phyloP scores from a whole-genome alignment of 108 stramenopile genomes.

The Nitzschia sp. region DNA sequence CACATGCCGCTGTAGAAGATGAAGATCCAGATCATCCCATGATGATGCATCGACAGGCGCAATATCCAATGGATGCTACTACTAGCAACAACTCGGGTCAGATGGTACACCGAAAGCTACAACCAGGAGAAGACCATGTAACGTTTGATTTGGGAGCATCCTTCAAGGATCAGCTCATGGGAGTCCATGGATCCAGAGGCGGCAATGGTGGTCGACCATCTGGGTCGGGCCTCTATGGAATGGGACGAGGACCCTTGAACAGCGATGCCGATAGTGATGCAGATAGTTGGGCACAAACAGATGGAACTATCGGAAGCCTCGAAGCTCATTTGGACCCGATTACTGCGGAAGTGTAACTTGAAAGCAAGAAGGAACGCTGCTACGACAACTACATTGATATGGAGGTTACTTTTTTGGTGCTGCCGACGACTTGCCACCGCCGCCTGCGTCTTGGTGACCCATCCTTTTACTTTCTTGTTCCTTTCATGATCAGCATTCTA shows the following conservation, averaged over 20 bases:
- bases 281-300: slow-evolving; percentile 56
- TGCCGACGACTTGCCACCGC: background rate
- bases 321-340: slow-evolving; percentile 49
- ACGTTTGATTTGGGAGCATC: slow-evolving; percentile 30
- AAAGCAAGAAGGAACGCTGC: too few relatives aligned
- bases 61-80: background rate
- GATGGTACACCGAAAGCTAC: background rate
- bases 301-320: slow-evolving; percentile 53
- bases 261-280: slow-evolving; percentile 22
- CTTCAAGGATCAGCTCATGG: slow-evolving; percentile 33
- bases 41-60: background rate
- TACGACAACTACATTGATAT: too few relatives aligned
- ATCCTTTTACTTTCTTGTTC: background rate
- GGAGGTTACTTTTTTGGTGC: too few relatives aligned
- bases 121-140: slow-evolving; percentile 2
- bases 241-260: background rate
- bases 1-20: background rate
- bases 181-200: background rate
- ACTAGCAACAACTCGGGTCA: background rate
- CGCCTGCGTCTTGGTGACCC: background rate
- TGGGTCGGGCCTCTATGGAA: background rate
- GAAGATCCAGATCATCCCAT: background rate
- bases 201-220: background rate
- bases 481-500: background rate
- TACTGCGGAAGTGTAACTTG: slow-evolving; percentile 47